phyloP scores from a whole-genome alignment of 1,284 basidiomycete species.

The Malassezia japonica region DNA sequence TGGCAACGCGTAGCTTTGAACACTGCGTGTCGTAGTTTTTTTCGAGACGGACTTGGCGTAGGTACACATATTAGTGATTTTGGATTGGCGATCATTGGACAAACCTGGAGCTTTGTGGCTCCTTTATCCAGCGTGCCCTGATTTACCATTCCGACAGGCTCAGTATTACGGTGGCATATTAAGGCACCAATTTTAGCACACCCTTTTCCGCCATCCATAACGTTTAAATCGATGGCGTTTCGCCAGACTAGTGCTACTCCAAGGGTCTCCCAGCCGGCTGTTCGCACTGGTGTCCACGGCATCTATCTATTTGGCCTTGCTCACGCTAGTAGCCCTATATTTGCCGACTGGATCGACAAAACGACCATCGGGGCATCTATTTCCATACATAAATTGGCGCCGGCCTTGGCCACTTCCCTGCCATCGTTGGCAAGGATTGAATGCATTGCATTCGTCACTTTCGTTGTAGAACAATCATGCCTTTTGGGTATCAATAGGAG shows the following conservation, averaged over 20 bases:
- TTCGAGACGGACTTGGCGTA: too few species aligned
- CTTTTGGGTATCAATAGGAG: too few species aligned
- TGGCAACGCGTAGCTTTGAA: too few species aligned
- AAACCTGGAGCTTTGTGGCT: too few species aligned
- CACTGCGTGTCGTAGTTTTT: too few species aligned
- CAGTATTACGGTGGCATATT: conserved; percentile 29
- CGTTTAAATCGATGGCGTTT: conserved; percentile 18
- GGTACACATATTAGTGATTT: too few species aligned
- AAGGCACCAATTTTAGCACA: conserved; percentile 32
- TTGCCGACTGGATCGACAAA: conserved; percentile 27
- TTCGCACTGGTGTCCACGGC: conserved; percentile 19
- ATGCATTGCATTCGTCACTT: too few species aligned
- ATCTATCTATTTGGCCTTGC: conserved; percentile 33
- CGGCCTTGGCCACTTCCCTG: conserved; percentile 22
- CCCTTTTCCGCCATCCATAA: conserved; percentile 27
- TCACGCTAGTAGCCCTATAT: conserved; percentile 25
- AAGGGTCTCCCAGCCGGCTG: conserved; percentile 18
- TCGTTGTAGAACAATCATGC: too few species aligned
- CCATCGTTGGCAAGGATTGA: conserved; percentile 13
- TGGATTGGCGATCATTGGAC: too few species aligned
- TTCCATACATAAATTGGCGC: conserved; percentile 37
- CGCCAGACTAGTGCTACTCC: conserved; percentile 20
- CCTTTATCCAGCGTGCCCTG: conserved; percentile 20
- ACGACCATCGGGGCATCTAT: conserved; percentile 35
- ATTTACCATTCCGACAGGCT: conserved; percentile 26